Percentiles rank a stretch among this genome's conserved stretches.
These are phyloP conservation scores for Cladophialophora bantiana DNA, from an alignment of 2,329 filamentous ascomycete species.

Conservation along the genomic window DNA sequence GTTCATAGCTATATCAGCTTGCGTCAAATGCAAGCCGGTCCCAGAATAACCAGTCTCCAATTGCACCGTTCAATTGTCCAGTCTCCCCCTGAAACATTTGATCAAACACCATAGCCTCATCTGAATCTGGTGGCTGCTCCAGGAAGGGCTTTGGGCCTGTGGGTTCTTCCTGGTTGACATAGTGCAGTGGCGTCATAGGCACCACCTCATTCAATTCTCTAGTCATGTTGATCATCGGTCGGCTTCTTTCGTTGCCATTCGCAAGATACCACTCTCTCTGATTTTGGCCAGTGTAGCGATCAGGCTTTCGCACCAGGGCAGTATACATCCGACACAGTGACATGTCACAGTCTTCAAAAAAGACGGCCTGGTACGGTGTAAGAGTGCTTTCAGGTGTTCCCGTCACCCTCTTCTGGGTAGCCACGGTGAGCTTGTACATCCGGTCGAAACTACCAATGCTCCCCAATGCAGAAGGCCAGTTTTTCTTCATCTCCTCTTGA, in stretches of 20 bases:
- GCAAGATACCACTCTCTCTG: not conserved
- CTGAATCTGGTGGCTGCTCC: not conserved
- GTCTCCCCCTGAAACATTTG: slow-evolving; percentile 15
- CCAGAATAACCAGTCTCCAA: slow-evolving; percentile 19
- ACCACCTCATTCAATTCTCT: too few relatives aligned
- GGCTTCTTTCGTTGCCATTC: not conserved
- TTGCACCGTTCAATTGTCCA: not conserved
- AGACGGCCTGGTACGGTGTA: slow-evolving; percentile 5
- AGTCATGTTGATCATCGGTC: not conserved
- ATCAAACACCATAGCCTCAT: not conserved
- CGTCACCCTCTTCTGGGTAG: slow-evolving; percentile 11
- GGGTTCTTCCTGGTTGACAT: not conserved
- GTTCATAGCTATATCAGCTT: not conserved
- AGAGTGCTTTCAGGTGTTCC: slow-evolving; percentile 11
- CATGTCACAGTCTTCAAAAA: slow-evolving; percentile 16
- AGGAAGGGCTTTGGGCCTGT: not conserved
- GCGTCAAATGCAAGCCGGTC: slow-evolving; percentile 1
- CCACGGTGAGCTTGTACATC: slow-evolving; percentile 14
- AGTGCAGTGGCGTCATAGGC: too few relatives aligned
- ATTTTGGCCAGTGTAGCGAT: not conserved
- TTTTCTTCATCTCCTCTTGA: slow-evolving; percentile 21
- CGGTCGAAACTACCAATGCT: slow-evolving; percentile 13
- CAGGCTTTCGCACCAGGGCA: not conserved
- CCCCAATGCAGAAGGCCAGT: slow-evolving; percentile 18
- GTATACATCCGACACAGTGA: slow-evolving; percentile 15